Conservation (phyloP, 1,284 basidiomycete genomes). For the Testicularia cyperi region DNA sequence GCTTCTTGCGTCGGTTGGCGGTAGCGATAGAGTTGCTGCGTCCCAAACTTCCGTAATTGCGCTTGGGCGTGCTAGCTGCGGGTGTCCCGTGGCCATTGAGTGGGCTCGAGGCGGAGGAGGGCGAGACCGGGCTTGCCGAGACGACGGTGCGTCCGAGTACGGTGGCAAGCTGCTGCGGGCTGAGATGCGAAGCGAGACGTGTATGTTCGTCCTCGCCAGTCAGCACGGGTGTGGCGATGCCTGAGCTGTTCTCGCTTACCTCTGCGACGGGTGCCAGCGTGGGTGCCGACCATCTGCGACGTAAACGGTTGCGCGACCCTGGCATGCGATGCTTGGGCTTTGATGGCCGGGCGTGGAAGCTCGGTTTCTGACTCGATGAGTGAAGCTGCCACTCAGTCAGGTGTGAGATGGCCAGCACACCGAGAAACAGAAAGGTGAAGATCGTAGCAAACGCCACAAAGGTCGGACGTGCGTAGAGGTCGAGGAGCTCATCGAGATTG, state of each 20-base stretch:
- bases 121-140: no score
- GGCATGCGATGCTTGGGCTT: constrained; percentile 12
- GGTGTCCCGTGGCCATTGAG: no score
- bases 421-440: constrained; percentile 69
- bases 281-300: constrained; percentile 47
- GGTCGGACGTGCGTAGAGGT: constrained; percentile 73
- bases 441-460: constrained; percentile 74
- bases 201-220: constrained; percentile 32
- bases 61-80: constrained; percentile 2
- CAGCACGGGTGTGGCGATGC: constrained; percentile 51
- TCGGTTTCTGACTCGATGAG: constrained; percentile 18
- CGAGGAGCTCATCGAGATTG: constrained; percentile 80
- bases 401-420: constrained; percentile 59
- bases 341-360: constrained; percentile 3
- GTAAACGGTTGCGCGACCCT: constrained; percentile 9
- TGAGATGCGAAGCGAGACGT: background rate
- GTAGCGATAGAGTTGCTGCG: constrained; percentile 7
- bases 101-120: background rate
- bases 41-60: constrained; percentile 30
- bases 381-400: constrained; percentile 58
- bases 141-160: constrained; percentile 23
- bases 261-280: constrained; percentile 56
- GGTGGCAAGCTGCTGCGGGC: constrained; percentile 4
- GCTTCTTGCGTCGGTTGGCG: constrained; percentile 20
- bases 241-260: constrained; percentile 56